Percentiles rank a stretch among this genome's conserved stretches.
These are phyloP conservation scores for Chaetomium globosum DNA, from an alignment of 2,329 filamentous ascomycete genomes.

Conservation along the genomic window DNA sequence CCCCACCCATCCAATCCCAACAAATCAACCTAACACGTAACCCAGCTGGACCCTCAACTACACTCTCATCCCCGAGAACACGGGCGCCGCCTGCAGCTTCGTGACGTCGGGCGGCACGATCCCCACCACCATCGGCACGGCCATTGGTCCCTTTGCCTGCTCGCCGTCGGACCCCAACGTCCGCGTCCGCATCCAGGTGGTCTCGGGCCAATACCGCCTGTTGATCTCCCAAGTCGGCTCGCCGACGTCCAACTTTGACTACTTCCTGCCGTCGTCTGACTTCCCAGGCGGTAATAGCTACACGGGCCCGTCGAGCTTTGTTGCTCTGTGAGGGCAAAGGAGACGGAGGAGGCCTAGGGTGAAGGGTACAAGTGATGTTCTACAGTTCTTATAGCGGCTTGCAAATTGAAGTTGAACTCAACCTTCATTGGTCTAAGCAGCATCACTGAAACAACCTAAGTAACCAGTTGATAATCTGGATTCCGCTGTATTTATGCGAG, in stretches of 20 bases:
- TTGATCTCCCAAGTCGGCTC: background rate
- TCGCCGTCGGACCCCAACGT: background rate
- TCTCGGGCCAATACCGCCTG: background rate
- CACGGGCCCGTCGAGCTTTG: background rate
- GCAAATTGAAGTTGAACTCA: background rate
- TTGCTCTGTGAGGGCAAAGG: background rate
- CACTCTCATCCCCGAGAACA: background rate
- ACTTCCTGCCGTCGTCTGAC: background rate
- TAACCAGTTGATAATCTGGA: too few species aligned
- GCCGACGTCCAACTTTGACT: background rate
- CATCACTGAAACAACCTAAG: too few species aligned
- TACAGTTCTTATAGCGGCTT: background rate
- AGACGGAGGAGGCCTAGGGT: too few species aligned
- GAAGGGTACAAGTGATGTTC: background rate
- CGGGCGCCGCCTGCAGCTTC: background rate
- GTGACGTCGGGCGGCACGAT: background rate
- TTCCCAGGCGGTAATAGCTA: background rate
- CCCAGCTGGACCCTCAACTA: constrained; percentile 2
- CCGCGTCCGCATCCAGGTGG: background rate
- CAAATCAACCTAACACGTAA: background rate
- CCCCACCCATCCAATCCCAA: background rate
- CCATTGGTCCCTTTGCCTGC: background rate
- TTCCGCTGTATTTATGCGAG: background rate
- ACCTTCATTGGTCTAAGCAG: background rate
- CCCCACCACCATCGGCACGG: background rate